A percentile compares a stretch with the other conserved stretches of the same genome.
Conservation (phyloP, 257 asterid genomes). For the Oldenlandia corymbosa region DNA sequence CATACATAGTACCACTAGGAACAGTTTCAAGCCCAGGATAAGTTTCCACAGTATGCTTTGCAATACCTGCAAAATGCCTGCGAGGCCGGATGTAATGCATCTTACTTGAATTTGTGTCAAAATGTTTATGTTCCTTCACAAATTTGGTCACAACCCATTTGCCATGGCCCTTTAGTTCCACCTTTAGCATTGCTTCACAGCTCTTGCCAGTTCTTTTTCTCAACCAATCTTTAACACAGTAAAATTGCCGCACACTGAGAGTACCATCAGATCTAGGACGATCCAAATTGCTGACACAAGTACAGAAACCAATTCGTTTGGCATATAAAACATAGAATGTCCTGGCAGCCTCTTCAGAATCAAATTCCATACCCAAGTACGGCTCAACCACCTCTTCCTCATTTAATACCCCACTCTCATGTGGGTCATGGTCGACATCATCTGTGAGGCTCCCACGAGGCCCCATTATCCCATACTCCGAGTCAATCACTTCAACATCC, state of each 20-base stretch:
- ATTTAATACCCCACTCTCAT: slow-evolving; percentile 36
- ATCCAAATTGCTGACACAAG: slow-evolving; percentile 31
- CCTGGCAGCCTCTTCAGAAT: slow-evolving; percentile 57
- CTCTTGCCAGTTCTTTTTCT: slow-evolving; percentile 46
- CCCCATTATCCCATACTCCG: slow-evolving; percentile 38
- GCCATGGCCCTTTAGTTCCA: slow-evolving; percentile 43
- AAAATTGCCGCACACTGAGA: slow-evolving; percentile 33
- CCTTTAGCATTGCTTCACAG: slow-evolving; percentile 71
- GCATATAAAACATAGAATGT: slow-evolving; percentile 63
- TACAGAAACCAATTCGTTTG: slow-evolving; percentile 48
- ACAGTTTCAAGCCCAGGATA: slow-evolving; percentile 39
- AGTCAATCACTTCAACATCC: slow-evolving; percentile 41
- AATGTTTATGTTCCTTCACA: slow-evolving; percentile 61
- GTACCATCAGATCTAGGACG: slow-evolving; percentile 34
- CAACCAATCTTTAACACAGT: slow-evolving; percentile 48
- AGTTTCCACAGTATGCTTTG: slow-evolving; percentile 36
- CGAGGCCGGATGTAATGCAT: slow-evolving; percentile 50
- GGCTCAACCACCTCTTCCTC: slow-evolving; percentile 46
- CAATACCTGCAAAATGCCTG: slow-evolving; percentile 50
- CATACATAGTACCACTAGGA: slow-evolving; percentile 76
- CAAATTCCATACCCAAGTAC: slow-evolving; percentile 64
- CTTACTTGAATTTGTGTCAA: slow-evolving; percentile 34
- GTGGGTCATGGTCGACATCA: slow-evolving; percentile 48
- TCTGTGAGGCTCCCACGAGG: slow-evolving; percentile 41
- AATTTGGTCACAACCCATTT: slow-evolving; percentile 70